Percentiles rank a stretch among this genome's conserved stretches.
Conservation (phyloP, 2,329 filamentous ascomycete genomes). For the Shiraia sp. region DNA sequence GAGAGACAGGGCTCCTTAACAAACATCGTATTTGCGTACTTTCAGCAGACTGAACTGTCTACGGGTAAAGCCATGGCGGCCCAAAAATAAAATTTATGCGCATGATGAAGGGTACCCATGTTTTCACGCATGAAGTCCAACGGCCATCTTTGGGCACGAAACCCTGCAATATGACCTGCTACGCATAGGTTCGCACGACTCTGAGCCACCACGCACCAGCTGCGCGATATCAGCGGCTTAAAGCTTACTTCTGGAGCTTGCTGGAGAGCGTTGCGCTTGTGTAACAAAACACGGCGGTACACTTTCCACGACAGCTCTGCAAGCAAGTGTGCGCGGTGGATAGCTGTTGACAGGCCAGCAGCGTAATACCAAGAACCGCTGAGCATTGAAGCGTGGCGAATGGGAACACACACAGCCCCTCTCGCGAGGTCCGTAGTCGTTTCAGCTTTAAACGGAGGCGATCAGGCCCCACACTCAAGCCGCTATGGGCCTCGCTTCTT, state of each 20-base stretch:
- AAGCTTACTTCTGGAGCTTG: conserved; percentile 1
- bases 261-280: conserved; percentile 10
- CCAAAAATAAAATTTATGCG: conserved; percentile 25
- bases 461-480: conserved; percentile 23
- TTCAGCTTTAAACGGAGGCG: conserved; percentile 26
- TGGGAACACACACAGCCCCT: conserved; percentile 12
- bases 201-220: not conserved
- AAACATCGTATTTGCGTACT: not conserved
- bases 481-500: conserved; percentile 8
- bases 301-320: conserved; percentile 12
- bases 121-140: conserved; percentile 18
- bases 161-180: conserved; percentile 15
- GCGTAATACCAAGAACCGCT: conserved; percentile 16
- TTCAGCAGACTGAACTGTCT: conserved; percentile 1
- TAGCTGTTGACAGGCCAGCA: conserved; percentile 14
- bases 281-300: conserved; percentile 24
- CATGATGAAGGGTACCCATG: conserved; percentile 17
- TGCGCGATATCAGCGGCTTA: conserved; percentile 1
- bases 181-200: conserved; percentile 8
- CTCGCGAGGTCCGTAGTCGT: conserved; percentile 13
- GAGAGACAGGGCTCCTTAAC: conserved; percentile 8
- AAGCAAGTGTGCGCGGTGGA: conserved; percentile 13
- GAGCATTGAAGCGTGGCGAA: conserved; percentile 19
- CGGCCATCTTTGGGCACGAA: conserved; percentile 11
- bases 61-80: conserved; percentile 10